Conservation (phyloP, 306 rosid species). For the Dryas octopetala region DNA sequence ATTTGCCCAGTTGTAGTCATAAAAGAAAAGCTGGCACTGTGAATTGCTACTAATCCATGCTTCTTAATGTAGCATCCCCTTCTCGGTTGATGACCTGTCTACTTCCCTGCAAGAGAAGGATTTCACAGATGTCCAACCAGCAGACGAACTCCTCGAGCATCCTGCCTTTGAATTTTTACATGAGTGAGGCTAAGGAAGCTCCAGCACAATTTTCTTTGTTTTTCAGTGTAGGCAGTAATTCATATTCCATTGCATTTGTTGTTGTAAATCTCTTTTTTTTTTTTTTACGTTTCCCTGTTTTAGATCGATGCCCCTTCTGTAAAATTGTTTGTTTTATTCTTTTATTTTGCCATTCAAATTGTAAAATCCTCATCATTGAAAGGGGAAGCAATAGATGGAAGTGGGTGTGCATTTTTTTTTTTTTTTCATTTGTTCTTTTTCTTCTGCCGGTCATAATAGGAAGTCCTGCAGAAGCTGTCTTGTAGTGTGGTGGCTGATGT, state of each 20-base stretch:
- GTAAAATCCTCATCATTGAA: slow-evolving; percentile 15
- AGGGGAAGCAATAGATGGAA: slow-evolving; percentile 43
- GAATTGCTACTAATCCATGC: slow-evolving; percentile 1
- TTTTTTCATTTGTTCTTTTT: slow-evolving; percentile 10
- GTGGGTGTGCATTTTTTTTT: slow-evolving; percentile 35
- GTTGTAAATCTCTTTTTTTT: slow-evolving; percentile 52
- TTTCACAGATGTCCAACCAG: slow-evolving; percentile 76
- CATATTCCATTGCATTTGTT: slow-evolving; percentile 44
- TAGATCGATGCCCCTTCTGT: slow-evolving; percentile 46
- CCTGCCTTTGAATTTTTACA: slow-evolving; percentile 90
- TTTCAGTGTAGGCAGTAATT: slow-evolving; percentile 38
- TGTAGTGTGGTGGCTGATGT: slow-evolving; percentile 39
- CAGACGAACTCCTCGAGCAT: slow-evolving; percentile 80
- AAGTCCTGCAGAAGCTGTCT: slow-evolving; percentile 27
- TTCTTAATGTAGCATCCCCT: slow-evolving; percentile 73
- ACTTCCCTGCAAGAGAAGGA: slow-evolving; percentile 82
- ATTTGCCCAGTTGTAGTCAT: neutral
- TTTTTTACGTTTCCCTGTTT: slow-evolving; percentile 13
- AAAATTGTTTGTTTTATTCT: slow-evolving; percentile 75
- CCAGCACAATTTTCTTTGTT: slow-evolving; percentile 27
- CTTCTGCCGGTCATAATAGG: slow-evolving; percentile 33
- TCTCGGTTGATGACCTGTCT: slow-evolving; percentile 96
- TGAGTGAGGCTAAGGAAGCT: slow-evolving; percentile 69
- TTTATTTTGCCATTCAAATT: slow-evolving; percentile 54
- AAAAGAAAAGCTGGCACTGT: neutral